phyloP scores from a whole-genome alignment of 129 eudicot genomes.

The Artemisia argyi region DNA sequence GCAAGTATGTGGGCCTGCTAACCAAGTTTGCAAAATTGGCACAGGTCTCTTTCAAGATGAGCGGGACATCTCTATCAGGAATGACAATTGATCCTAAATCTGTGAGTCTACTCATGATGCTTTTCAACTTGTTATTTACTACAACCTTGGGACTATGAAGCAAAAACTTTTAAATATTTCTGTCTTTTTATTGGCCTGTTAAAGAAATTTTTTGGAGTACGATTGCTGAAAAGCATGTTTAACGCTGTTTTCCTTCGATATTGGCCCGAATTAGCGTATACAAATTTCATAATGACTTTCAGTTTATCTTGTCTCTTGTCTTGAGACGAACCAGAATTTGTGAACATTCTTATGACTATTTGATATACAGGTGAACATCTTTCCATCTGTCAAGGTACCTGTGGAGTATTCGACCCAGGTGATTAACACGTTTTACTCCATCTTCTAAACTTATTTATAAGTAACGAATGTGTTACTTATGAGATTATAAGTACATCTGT shows the following conservation, averaged over 20 bases:
- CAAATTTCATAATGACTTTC: neutral
- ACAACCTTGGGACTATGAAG: conserved; percentile 2
- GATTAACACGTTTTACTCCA: conserved; percentile 1
- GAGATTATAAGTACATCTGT: neutral
- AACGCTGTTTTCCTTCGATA: neutral
- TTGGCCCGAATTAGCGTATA: neutral
- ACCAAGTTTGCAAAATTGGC: conserved; percentile 20
- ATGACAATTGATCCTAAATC: conserved; percentile 87
- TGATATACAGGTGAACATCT: conserved; percentile 71
- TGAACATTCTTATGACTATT: conserved; percentile 10
- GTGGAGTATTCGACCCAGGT: conserved; percentile 86
- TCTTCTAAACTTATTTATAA: too few relatives aligned
- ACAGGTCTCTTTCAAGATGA: conserved; percentile 96
- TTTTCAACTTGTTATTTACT: neutral
- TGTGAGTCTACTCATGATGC: conserved; percentile 48
- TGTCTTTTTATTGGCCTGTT: neutral
- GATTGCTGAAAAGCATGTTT: neutral
- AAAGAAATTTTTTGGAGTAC: neutral
- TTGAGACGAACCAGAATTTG: neutral
- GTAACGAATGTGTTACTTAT: too few relatives aligned
- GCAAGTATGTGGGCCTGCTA: conserved; percentile 4
- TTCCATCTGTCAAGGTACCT: conserved; percentile 90
- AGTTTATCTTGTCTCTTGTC: neutral
- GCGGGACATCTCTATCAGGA: conserved; percentile 83
- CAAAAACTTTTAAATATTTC: neutral